Conservation (phyloP, 1,139 yeast species). For the Diutina siamensis region DNA sequence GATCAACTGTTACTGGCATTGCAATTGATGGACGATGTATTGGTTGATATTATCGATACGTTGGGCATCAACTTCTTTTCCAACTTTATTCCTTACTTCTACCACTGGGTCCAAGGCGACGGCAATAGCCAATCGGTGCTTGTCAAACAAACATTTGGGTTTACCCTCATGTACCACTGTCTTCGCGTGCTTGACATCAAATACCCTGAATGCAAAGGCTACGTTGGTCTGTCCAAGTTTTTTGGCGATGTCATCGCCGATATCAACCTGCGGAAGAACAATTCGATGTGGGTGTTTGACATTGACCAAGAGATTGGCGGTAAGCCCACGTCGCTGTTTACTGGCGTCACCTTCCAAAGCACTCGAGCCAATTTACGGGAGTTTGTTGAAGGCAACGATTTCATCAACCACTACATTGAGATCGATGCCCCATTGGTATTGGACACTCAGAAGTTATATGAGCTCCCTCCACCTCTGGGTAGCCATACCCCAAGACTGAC, state of each 20-base stretch:
- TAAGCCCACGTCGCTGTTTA: neutral
- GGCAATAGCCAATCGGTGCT: constrained; percentile 22
- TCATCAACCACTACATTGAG: constrained; percentile 23
- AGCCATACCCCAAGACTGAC: neutral
- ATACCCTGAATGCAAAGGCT: constrained; percentile 13
- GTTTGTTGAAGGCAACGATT: constrained; percentile 23
- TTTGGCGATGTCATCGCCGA: constrained; percentile 16
- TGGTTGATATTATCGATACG: constrained; percentile 20
- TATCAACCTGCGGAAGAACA: constrained; percentile 18
- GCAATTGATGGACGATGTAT: constrained; percentile 15
- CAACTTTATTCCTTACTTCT: constrained; percentile 37
- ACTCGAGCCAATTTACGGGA: constrained; percentile 18
- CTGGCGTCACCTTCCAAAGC: constrained; percentile 8
- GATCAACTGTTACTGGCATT: constrained; percentile 15
- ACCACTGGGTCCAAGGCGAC: constrained; percentile 27
- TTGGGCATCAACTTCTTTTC: constrained; percentile 37
- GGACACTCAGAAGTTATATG: constrained; percentile 9
- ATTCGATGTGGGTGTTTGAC: constrained; percentile 18
- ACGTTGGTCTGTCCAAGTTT: constrained; percentile 18
- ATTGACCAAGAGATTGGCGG: constrained; percentile 2
- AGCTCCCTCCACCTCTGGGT: constrained; percentile 1
- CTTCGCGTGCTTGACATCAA: constrained; percentile 2
- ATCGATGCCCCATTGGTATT: constrained; percentile 19
- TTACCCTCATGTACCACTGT: neutral
- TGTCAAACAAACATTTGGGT: constrained; percentile 8